These are phyloP conservation scores for Lepiota brunneoincarnata DNA, from an alignment of 768 basidiomycete genomes.

Conservation along the genomic window DNA sequence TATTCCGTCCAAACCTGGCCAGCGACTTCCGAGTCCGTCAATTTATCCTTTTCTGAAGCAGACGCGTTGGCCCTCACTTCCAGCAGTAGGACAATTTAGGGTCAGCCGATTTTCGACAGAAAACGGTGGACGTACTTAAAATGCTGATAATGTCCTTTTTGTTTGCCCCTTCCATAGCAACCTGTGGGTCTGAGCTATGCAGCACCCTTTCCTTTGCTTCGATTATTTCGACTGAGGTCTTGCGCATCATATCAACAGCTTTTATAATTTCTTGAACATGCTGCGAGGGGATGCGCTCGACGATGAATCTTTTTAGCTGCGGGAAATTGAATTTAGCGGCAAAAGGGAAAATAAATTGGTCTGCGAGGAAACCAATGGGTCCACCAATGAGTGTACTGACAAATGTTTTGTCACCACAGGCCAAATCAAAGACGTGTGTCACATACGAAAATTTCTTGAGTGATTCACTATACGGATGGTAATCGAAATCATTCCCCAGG, in stretches of 20 bases:
- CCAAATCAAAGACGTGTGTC: background rate
- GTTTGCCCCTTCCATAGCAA: constrained; percentile 29
- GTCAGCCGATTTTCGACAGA: background rate
- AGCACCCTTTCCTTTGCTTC: constrained; percentile 34
- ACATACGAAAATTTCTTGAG: constrained; percentile 29
- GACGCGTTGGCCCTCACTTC: constrained; percentile 40
- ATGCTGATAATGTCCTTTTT: constrained; percentile 49
- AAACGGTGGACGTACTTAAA: constrained; percentile 29
- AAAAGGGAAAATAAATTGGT: constrained; percentile 20
- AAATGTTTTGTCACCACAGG: background rate
- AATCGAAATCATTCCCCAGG: constrained; percentile 24
- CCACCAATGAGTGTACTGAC: constrained; percentile 16
- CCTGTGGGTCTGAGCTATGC: constrained; percentile 30
- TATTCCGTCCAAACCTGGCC: too few relatives aligned
- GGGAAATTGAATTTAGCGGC: constrained; percentile 26
- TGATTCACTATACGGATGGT: constrained; percentile 28
- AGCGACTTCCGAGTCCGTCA: constrained; percentile 35
- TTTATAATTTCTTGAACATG: constrained; percentile 27
- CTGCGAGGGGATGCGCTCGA: constrained; percentile 29
- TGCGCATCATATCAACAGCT: constrained; percentile 33
- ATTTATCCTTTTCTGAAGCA: constrained; percentile 26
- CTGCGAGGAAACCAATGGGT: constrained; percentile 16
- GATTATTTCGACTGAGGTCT: constrained; percentile 33
- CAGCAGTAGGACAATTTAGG: too few relatives aligned
- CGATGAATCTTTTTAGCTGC: constrained; percentile 28